Conservation (phyloP, 1,139 yeast genomes). For the Suhomyces choctaworum region DNA sequence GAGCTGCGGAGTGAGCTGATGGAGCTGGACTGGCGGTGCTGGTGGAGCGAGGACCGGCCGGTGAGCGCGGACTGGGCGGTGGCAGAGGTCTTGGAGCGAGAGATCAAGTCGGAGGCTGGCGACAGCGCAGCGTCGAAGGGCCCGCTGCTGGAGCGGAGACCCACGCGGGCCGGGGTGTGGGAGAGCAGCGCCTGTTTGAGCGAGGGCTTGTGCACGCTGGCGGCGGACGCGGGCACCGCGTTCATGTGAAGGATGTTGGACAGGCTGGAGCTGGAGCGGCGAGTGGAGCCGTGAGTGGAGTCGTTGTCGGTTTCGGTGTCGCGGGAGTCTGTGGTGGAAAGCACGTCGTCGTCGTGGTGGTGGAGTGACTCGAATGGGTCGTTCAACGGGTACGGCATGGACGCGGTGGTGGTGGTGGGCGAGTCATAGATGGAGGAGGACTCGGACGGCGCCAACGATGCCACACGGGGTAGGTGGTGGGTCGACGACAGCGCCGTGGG, state of each 20-base stretch:
- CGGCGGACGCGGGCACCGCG: slow-evolving; percentile 1
- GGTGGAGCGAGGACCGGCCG: slow-evolving; percentile 4
- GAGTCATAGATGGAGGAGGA: slow-evolving; percentile 3
- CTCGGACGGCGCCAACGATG: neutral
- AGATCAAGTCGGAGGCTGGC: slow-evolving; percentile 9
- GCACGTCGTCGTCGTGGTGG: slow-evolving; percentile 4
- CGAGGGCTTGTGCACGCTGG: slow-evolving; percentile 4
- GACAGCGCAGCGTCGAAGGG: slow-evolving; percentile 12
- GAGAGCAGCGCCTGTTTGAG: slow-evolving; percentile 4
- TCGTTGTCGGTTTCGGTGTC: slow-evolving; percentile 3
- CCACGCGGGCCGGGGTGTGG: slow-evolving; percentile 12
- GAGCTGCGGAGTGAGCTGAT: slow-evolving; percentile 41
- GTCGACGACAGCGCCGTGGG: slow-evolving; percentile 7
- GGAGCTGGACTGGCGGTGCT: slow-evolving; percentile 33
- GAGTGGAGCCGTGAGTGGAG: slow-evolving; percentile 1
- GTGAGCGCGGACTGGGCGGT: slow-evolving; percentile 8
- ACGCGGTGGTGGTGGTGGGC: slow-evolving; percentile 2
- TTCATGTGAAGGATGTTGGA: slow-evolving; percentile 9
- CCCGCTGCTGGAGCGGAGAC: slow-evolving; percentile 8
- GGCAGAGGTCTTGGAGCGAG: slow-evolving; percentile 14
- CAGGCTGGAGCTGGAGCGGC: slow-evolving; percentile 12
- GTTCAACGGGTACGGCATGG: slow-evolving; percentile 9
- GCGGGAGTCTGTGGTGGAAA: slow-evolving; percentile 5
- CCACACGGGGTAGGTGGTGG: neutral
- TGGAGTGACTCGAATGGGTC: slow-evolving; percentile 14